These are phyloP conservation scores for Eucalyptus shirleyi DNA, from an alignment of 345 rosid genomes.

Conservation along the genomic window DNA sequence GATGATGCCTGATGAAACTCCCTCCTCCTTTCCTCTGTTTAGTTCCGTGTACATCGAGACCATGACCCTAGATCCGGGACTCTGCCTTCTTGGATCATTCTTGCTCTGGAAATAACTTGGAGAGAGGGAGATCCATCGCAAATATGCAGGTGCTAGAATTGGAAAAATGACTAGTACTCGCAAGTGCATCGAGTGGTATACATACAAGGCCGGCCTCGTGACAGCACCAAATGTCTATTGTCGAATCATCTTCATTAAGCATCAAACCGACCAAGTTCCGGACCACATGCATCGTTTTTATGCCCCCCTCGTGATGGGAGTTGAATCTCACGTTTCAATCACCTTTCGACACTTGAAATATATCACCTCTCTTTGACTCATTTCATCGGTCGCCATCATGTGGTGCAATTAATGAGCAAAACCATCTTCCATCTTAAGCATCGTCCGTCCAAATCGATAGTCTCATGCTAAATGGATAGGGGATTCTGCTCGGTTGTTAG, in stretches of 20 bases:
- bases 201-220: background rate
- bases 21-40: background rate
- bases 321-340: background rate
- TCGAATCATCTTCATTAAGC: background rate
- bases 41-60: background rate
- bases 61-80: background rate
- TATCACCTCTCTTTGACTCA: background rate
- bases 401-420: background rate
- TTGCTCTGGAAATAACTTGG: background rate
- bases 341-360: background rate
- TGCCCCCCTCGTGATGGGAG: background rate
- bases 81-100: background rate
- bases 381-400: background rate
- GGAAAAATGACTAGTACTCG: background rate
- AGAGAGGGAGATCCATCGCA: background rate
- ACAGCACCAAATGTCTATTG: background rate
- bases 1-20: background rate
- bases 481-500: background rate
- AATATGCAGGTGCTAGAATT: background rate
- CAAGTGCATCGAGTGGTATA: background rate
- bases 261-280: background rate
- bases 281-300: background rate
- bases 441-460: background rate
- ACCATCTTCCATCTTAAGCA: background rate
- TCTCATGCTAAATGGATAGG: no score